phyloP scores from a whole-genome alignment of 306 rosid genomes.

The Quercus parvula region DNA sequence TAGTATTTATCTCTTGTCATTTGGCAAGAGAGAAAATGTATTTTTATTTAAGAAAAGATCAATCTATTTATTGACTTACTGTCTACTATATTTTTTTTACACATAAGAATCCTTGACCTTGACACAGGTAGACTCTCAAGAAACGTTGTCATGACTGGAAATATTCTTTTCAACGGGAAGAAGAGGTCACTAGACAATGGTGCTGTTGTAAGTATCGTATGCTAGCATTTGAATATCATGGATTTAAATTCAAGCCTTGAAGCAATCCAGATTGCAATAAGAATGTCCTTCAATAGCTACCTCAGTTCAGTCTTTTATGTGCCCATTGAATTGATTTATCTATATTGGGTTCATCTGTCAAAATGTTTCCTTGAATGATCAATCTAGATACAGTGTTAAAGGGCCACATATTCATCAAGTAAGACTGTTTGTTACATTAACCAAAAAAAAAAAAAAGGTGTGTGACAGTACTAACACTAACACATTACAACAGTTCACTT shows the following conservation, averaged over 20 bases:
- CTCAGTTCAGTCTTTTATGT: not conserved
- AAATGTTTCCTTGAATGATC: not conserved
- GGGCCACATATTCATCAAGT: not conserved
- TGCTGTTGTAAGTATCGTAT: slow-evolving; percentile 51
- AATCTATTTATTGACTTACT: not conserved
- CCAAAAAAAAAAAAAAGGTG: not conserved
- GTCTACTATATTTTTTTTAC: not conserved
- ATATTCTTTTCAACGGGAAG: slow-evolving; percentile 68
- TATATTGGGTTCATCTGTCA: not conserved
- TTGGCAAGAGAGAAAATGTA: not conserved
- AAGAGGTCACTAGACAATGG: slow-evolving; percentile 60
- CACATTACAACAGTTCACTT: not conserved
- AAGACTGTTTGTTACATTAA: not conserved
- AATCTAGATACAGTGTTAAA: not conserved
- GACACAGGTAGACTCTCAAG: slow-evolving; percentile 70
- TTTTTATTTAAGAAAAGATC: not conserved
- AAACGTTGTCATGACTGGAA: slow-evolving; percentile 80
- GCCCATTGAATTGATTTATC: not conserved
- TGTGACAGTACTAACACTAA: not conserved
- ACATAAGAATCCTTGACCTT: slow-evolving; percentile 7
- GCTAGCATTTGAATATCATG: not conserved
- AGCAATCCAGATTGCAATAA: not conserved
- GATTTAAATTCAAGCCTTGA: not conserved
- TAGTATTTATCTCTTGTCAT: not conserved
- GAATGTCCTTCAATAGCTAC: not conserved